phyloP scores from a whole-genome alignment of 441 rosid species.

The Arabidopsis lyrata region DNA sequence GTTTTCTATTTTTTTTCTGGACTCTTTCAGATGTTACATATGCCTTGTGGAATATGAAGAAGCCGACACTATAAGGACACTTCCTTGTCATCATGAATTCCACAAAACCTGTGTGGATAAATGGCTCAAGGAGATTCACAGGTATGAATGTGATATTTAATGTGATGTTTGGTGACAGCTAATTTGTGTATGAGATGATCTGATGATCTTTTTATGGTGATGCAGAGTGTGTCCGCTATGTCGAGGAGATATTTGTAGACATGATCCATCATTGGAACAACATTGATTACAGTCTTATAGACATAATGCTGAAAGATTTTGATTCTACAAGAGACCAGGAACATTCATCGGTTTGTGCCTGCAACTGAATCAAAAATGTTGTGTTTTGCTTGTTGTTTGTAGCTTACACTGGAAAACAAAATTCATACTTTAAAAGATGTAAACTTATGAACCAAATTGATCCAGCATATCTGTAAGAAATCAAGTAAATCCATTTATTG shows the following conservation, averaged over 20 bases:
- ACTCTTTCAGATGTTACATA: conserved; percentile 77
- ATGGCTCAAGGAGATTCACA: conserved; percentile 99
- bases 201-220: conserved; percentile 24
- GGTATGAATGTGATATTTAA: conserved; percentile 53
- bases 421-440: conserved; percentile 2
- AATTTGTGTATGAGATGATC: conserved; percentile 12
- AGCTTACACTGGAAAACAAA: conserved; percentile 24
- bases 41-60: conserved; percentile 98
- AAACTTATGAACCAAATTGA: conserved; percentile 36
- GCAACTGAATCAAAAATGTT: conserved; percentile 30
- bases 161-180: conserved; percentile 4
- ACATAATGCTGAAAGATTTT: conserved; percentile 14
- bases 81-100: conserved; percentile 94
- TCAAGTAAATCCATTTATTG: conserved; percentile 24
- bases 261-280: conserved; percentile 53
- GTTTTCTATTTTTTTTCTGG: neutral
- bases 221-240: conserved; percentile 98
- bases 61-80: conserved; percentile 80
- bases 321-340: conserved; percentile 31
- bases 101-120: conserved; percentile 87
- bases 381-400: conserved; percentile 38
- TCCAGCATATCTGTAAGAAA: conserved; percentile 30
- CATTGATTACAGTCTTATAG: conserved; percentile 35
- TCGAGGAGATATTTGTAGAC: conserved; percentile 87
- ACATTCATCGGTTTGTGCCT: conserved; percentile 24